A percentile compares a stretch with the other conserved stretches of the same genome.
phyloP scores from a whole-genome alignment of 202 grass and related monocot genomes.

The Carex arenaria region DNA sequence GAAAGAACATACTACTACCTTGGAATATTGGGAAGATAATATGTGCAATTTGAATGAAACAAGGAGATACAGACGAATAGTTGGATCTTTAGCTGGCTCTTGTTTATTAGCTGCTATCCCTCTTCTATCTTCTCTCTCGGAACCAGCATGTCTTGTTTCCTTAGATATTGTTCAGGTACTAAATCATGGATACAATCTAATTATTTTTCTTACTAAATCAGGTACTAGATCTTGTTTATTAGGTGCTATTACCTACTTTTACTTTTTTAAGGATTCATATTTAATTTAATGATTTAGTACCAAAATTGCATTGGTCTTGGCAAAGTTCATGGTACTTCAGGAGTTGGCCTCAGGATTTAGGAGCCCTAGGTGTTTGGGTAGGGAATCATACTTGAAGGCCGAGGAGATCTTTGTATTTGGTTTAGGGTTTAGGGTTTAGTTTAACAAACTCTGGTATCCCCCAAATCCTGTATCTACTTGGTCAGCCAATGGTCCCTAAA shows the following conservation, averaged over 20 bases:
- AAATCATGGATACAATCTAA: not conserved
- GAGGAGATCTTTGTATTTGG: not conserved
- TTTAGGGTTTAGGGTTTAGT: not conserved
- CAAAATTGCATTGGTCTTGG: not conserved
- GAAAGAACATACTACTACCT: slow-evolving; percentile 40
- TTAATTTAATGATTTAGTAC: not conserved
- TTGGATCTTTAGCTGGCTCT: slow-evolving; percentile 83
- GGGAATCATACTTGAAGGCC: not conserved
- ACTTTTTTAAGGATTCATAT: not conserved
- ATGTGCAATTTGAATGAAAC: slow-evolving; percentile 72
- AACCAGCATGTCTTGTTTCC: slow-evolving; percentile 66
- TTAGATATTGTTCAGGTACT: slow-evolving; percentile 84
- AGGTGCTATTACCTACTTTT: not conserved
- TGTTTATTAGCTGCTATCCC: slow-evolving; percentile 63
- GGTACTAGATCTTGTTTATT: slow-evolving; percentile 42
- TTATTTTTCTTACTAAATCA: slow-evolving; percentile 8
- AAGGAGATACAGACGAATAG: slow-evolving; percentile 82
- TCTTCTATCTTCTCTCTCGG: slow-evolving; percentile 77
- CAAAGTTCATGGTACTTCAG: not conserved
- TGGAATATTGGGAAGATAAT: slow-evolving; percentile 87
- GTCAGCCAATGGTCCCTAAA: not conserved
- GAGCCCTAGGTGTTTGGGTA: not conserved
- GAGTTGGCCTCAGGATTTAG: not conserved
- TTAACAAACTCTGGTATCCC: not conserved
- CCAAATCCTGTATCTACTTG: not conserved